Percentiles rank a stretch among this genome's conserved stretches.
Conservation (phyloP, 768 basidiomycete species). For the Tricholoma sp. region DNA sequence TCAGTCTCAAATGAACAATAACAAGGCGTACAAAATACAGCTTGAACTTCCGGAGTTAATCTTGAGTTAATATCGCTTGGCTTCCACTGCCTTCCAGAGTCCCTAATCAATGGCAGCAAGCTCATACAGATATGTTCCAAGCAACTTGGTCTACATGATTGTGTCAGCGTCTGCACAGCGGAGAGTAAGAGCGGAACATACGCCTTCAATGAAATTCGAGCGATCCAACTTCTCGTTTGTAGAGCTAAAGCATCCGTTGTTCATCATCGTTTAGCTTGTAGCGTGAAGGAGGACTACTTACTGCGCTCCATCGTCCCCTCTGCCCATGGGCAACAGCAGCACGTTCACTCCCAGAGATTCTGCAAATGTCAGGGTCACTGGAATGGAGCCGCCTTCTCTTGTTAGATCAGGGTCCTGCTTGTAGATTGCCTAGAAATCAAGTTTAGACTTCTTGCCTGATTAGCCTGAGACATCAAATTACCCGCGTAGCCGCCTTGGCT, state of each 20-base stretch:
- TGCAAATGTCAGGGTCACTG: slow-evolving; percentile 91
- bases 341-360: slow-evolving; percentile 86
- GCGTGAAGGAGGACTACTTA: slow-evolving; percentile 31
- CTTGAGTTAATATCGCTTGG: too few relatives aligned
- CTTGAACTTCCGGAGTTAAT: too few relatives aligned
- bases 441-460: background rate
- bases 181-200: slow-evolving; percentile 28
- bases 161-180: background rate
- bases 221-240: slow-evolving; percentile 94
- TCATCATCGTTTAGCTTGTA: background rate
- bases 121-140: slow-evolving; percentile 82
- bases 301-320: slow-evolving; percentile 94
- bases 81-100: background rate
- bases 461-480: slow-evolving; percentile 18
- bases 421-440: slow-evolving; percentile 47
- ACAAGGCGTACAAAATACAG: too few relatives aligned
- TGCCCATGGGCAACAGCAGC: slow-evolving; percentile 85
- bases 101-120: slow-evolving; percentile 30
- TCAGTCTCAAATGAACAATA: too few relatives aligned
- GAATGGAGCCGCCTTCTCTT: slow-evolving; percentile 92
- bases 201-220: slow-evolving; percentile 85
- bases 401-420: slow-evolving; percentile 74
- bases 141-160: slow-evolving; percentile 53
- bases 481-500: slow-evolving; percentile 81
- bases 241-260: slow-evolving; percentile 41